Evolutionary conservation across 2,329 filamentous ascomycete species (phyloP).

Genomic region (Colletotrichum sp.): DNA sequence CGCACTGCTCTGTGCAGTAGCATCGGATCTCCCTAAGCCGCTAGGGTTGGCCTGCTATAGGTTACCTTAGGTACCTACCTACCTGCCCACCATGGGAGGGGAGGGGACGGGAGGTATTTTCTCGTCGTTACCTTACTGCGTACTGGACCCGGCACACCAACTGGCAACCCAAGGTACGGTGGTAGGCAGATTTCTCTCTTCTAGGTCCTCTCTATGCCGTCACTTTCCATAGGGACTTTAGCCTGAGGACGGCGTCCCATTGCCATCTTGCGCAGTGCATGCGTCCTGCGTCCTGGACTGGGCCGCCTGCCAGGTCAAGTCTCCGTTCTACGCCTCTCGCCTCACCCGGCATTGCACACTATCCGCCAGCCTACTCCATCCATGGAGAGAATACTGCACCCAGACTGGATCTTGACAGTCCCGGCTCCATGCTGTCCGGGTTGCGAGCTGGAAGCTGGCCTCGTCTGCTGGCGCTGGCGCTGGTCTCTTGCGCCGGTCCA

Average conservation of each 20-base stretch:
- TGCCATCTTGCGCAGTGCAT: slow-evolving; percentile 13
- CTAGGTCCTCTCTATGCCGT: not conserved
- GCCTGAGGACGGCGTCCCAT: not conserved
- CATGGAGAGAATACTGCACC: not conserved
- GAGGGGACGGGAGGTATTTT: not conserved
- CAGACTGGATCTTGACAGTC: not conserved
- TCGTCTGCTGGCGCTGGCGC: not conserved
- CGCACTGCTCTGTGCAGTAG: slow-evolving; percentile 4
- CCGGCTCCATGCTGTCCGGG: not conserved
- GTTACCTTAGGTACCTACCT: not conserved
- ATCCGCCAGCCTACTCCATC: not conserved
- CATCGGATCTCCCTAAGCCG: slow-evolving; percentile 15
- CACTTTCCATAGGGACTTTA: not conserved
- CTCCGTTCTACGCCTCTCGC: slow-evolving; percentile 1
- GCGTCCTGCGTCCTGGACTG: not conserved
- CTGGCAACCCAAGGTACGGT: too few species aligned
- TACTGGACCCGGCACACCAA: too few species aligned
- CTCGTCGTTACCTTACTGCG: not conserved
- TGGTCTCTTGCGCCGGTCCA: not conserved
- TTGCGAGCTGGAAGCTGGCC: not conserved
- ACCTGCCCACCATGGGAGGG: not conserved
- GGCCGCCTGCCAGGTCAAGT: not conserved
- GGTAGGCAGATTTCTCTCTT: not conserved
- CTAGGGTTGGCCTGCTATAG: not conserved
- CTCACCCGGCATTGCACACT: slow-evolving; percentile 1